phyloP scores from a whole-genome alignment of 1,284 basidiomycete species.

The Peniophora sp. region DNA sequence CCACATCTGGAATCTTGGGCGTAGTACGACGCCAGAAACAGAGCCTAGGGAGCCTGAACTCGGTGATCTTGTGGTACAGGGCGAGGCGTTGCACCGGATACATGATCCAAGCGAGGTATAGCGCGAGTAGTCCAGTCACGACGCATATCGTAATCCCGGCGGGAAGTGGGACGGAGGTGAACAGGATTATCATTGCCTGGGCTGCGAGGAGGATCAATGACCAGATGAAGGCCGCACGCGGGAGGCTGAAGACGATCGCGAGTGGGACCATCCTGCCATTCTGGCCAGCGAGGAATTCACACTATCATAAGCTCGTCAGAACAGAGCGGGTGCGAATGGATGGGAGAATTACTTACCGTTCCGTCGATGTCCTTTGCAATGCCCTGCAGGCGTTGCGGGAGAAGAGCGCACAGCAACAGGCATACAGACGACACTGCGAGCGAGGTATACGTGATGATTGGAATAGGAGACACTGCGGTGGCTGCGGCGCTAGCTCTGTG shows the following conservation, averaged over 20 bases:
- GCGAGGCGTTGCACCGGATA: not conserved
- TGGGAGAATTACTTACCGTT: conserved; percentile 21
- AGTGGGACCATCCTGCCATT: conserved; percentile 28
- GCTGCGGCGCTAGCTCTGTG: conserved; percentile 5
- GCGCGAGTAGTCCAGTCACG: not conserved
- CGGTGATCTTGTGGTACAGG: too few species aligned
- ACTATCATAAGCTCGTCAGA: conserved; percentile 14
- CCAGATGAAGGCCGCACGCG: conserved; percentile 37
- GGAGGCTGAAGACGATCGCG: conserved; percentile 37
- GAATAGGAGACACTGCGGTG: not conserved
- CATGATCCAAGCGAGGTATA: not conserved
- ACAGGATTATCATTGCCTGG: conserved; percentile 9
- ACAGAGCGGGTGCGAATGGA: not conserved
- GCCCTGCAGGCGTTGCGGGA: conserved; percentile 26
- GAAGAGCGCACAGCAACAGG: conserved; percentile 24
- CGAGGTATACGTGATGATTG: conserved; percentile 6
- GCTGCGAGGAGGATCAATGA: conserved; percentile 22
- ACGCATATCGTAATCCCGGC: not conserved
- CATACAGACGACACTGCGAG: conserved; percentile 18
- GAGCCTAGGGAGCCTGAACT: too few species aligned
- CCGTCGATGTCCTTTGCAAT: conserved; percentile 19
- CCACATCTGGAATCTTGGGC: too few species aligned
- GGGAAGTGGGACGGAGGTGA: conserved; percentile 2
- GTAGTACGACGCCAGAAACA: too few species aligned
- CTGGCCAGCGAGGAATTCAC: conserved; percentile 26